phyloP scores from a whole-genome alignment of 2,329 filamentous ascomycete species.

The Dothistroma pini region DNA sequence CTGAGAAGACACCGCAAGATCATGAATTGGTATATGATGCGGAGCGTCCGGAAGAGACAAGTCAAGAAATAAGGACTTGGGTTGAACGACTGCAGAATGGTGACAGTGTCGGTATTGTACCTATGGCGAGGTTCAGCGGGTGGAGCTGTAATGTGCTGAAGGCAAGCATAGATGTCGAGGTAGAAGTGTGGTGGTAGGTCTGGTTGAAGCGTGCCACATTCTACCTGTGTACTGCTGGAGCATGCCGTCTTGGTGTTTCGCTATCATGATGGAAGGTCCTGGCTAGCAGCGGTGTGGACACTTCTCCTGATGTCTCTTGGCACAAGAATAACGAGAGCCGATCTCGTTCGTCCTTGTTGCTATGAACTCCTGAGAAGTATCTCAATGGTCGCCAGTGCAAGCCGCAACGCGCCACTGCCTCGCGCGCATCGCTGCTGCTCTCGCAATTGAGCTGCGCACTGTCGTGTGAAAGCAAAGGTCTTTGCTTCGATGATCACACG shows the following conservation, averaged over 20 bases:
- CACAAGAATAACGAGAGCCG: no score
- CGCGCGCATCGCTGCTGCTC: background rate
- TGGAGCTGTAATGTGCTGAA: constrained; percentile 15
- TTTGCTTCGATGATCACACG: background rate
- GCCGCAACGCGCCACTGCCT: background rate
- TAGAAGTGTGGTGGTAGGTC: constrained; percentile 19
- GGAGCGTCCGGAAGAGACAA: background rate
- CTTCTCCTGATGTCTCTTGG: no score
- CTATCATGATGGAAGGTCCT: no score
- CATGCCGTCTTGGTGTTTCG: no score
- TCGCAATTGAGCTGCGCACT: background rate
- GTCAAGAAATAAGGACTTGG: constrained; percentile 9
- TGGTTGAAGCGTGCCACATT: background rate
- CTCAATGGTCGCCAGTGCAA: no score
- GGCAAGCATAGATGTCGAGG: constrained; percentile 18
- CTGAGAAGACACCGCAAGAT: background rate
- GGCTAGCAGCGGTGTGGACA: no score
- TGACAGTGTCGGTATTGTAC: constrained; percentile 15
- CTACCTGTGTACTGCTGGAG: background rate
- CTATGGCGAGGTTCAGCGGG: constrained; percentile 17
- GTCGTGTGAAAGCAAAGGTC: background rate
- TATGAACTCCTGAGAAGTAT: no score
- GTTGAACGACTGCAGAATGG: constrained; percentile 11
- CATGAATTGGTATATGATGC: constrained; percentile 6
- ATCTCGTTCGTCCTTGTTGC: no score